Evolutionary conservation across 345 rosid species (phyloP), one percentile per base, ranked within the genome.

Genomic region (Linum usitatissimum): DNA sequence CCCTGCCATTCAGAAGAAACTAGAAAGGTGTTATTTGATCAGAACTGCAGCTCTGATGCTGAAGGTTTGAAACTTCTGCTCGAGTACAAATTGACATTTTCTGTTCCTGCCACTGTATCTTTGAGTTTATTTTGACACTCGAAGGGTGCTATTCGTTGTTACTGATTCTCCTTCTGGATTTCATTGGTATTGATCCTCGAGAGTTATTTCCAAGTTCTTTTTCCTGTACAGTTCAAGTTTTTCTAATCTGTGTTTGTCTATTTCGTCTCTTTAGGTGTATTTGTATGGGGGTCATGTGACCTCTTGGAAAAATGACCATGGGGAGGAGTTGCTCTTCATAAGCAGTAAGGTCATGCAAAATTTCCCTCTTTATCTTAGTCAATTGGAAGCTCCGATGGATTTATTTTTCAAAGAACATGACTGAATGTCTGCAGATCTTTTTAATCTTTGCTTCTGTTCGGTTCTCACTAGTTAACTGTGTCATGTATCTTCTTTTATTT

Each of bases 281-380:
- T 64, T 89, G 78, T 84, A 87, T 62, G 97, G 97, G 15, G 96
- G 78, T 59, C 97, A 89, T 14, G 91, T 92, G 62, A 92, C 96
- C 56, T 89, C 98, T 71, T 92, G 98, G 98, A 89, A 80, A 83
- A 85, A 92, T 79, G 88, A 83, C 64, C 83, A 83, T 49, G 86
- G 90, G 59, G 98, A 89, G 70, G 98, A 87, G 83, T 72, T 87
- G 64, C 86, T 87, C 72, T 74, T 83, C 75, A 80, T 87, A 58
- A 85, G 91, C 73, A 85, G 75, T 75, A 87, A 83, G 91, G 95
- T 87, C 63, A 57, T 63, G 4, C 72, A 5, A 45, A 45, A 45
- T 45, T 15, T 17, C 51, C 3, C 17, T 15, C 51, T 45, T 45
- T 45, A 45, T 45, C 51, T 45, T 45, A 45, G 10, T 15, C 51